These are phyloP conservation scores for Thermochaetoides thermophila DNA, from an alignment of 495 filamentous ascomycete species.

Conservation along the genomic window DNA sequence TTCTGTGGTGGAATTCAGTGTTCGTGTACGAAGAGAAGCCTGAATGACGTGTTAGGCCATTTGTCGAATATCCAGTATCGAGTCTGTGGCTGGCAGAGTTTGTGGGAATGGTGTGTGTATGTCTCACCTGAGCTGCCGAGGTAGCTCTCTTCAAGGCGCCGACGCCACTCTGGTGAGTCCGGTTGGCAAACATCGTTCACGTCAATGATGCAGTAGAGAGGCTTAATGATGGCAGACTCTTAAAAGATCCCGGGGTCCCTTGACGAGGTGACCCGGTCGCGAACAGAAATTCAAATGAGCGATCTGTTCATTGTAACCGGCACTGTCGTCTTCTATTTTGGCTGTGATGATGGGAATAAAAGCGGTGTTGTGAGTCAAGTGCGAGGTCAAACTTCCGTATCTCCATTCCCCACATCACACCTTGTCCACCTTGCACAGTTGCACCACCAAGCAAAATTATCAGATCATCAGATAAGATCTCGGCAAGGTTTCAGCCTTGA, in stretches of 20 bases:
- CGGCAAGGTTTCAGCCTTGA: too few species aligned
- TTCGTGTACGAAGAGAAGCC: not conserved
- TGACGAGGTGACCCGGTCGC: constrained; percentile 2
- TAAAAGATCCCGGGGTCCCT: constrained; percentile 2
- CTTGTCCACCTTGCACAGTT: too few species aligned
- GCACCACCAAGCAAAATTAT: constrained; percentile 6
- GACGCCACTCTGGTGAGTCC: constrained; percentile 9
- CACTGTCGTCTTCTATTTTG: not conserved
- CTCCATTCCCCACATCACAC: too few species aligned
- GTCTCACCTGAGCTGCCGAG: constrained; percentile 12
- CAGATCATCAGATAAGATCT: constrained; percentile 13
- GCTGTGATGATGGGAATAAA: not conserved
- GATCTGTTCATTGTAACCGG: not conserved
- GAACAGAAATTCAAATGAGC: not conserved
- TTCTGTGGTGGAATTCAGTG: not conserved
- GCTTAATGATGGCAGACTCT: too few species aligned
- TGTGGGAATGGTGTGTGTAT: too few species aligned
- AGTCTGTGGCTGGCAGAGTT: not conserved
- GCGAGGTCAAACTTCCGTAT: not conserved
- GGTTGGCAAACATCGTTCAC: too few species aligned
- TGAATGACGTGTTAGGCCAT: not conserved
- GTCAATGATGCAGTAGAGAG: too few species aligned
- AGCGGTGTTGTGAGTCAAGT: constrained; percentile 5
- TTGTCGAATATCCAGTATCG: not conserved
- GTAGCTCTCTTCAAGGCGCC: constrained; percentile 14